Conservation (phyloP, 768 basidiomycete genomes). For the Paxillus rubicundulus region DNA sequence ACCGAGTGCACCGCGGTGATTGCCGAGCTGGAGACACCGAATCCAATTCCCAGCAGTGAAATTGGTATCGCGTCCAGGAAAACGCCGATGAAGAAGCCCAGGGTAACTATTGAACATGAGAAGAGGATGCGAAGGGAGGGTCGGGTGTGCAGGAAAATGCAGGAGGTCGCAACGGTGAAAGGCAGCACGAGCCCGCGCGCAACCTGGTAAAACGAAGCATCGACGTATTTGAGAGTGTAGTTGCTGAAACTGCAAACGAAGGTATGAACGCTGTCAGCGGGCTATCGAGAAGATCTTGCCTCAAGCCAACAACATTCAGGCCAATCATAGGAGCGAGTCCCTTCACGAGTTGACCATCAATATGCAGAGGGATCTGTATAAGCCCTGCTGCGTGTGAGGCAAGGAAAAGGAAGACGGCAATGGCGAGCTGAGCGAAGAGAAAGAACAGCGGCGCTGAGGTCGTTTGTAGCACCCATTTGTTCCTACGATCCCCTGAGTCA, state of each 20-base stretch:
- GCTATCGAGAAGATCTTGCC: conserved; percentile 42
- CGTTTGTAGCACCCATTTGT: conserved; percentile 86
- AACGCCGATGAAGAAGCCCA: conserved; percentile 90
- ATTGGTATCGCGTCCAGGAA: conserved; percentile 69
- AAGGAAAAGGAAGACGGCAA: conserved; percentile 76
- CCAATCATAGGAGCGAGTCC: conserved; percentile 73
- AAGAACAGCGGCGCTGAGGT: conserved; percentile 83
- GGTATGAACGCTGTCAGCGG: neutral
- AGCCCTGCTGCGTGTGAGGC: conserved; percentile 59
- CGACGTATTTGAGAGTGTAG: conserved; percentile 90
- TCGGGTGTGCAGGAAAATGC: conserved; percentile 67
- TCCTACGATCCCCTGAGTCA: conserved; percentile 42
- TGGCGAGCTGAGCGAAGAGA: conserved; percentile 74
- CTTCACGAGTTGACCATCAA: conserved; percentile 65
- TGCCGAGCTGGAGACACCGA: conserved; percentile 82
- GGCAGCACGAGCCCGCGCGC: conserved; percentile 93
- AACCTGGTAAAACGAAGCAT: conserved; percentile 94
- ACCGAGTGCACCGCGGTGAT: conserved; percentile 91
- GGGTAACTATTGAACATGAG: conserved; percentile 78
- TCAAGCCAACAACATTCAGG: conserved; percentile 81
- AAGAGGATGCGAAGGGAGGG: conserved; percentile 74
- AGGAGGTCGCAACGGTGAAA: conserved; percentile 89
- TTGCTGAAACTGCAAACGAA: conserved; percentile 71
- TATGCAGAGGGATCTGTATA: conserved; percentile 61
- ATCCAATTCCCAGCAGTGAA: conserved; percentile 63